phyloP scores from a whole-genome alignment of 1,284 basidiomycete genomes.

The Tausonia pullulans region DNA sequence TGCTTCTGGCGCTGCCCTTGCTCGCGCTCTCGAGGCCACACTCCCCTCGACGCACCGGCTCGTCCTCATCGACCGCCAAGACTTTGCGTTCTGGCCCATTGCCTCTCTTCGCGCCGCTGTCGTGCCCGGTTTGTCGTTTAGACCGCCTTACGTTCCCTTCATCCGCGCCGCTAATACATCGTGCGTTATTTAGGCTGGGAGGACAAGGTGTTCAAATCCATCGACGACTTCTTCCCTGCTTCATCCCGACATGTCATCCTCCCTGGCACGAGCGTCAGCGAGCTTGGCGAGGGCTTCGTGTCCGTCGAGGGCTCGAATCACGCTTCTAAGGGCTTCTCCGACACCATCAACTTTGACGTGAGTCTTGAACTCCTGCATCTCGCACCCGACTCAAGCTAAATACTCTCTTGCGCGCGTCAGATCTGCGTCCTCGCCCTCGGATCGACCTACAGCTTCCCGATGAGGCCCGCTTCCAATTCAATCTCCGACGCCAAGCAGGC shows the following conservation, averaged over 20 bases:
- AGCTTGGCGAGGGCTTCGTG: conserved; percentile 28
- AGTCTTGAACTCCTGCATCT: conserved; percentile 8
- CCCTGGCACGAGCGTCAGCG: conserved; percentile 25
- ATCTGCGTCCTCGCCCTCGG: conserved; percentile 30
- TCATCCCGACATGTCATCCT: conserved; percentile 26
- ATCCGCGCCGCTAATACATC: too few species aligned
- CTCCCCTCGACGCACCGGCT: conserved; percentile 34
- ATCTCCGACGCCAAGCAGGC: conserved; percentile 20
- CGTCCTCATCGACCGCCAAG: conserved; percentile 35
- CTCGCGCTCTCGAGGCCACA: conserved; percentile 26
- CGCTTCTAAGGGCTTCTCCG: conserved; percentile 28
- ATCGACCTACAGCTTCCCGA: conserved; percentile 29
- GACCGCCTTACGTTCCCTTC: too few species aligned
- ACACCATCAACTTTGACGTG: conserved; percentile 32
- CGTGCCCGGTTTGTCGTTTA: conserved; percentile 28
- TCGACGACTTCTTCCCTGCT: conserved; percentile 30
- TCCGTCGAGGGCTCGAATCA: conserved; percentile 26
- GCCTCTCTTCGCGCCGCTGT: conserved; percentile 34
- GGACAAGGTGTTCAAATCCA: conserved; percentile 26
- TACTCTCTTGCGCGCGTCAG: not conserved
- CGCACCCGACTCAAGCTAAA: too few species aligned
- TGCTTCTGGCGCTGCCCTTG: conserved; percentile 26
- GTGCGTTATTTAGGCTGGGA: conserved; percentile 29
- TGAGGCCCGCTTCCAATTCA: conserved; percentile 27
- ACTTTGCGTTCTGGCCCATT: conserved; percentile 31